These are phyloP conservation scores for Eragrostis nindensis DNA, from an alignment of 176 grass and related monocot species.

Conservation along the genomic window DNA sequence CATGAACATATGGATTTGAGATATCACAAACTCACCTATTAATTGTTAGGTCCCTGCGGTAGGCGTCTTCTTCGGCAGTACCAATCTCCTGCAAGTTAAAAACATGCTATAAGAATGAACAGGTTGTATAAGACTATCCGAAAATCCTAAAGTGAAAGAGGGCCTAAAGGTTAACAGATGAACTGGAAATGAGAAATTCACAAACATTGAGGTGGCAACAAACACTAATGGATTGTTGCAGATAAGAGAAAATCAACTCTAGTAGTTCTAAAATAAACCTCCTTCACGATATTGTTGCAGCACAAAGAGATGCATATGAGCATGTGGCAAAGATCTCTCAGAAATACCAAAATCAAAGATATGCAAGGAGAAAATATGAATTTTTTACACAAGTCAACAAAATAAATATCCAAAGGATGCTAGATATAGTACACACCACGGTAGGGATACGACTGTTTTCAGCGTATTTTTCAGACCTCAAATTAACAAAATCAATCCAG, in stretches of 20 bases:
- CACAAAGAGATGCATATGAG: background rate
- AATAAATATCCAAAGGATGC: constrained; percentile 18
- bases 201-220: constrained; percentile 28
- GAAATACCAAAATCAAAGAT: background rate
- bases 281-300: background rate
- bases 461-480: constrained; percentile 92
- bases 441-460: constrained; percentile 95
- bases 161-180: constrained; percentile 1
- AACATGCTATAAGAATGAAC: constrained; percentile 11
- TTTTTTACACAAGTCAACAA: background rate
- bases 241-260: background rate
- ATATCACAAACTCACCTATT: constrained; percentile 67
- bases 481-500: constrained; percentile 99
- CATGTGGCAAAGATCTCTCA: background rate
- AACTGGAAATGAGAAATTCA: constrained; percentile 27
- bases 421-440: constrained; percentile 64
- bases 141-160: background rate
- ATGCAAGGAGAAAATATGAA: constrained; percentile 26
- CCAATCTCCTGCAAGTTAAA: constrained; percentile 74
- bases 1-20: constrained; percentile 2
- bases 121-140: constrained; percentile 7
- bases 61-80: constrained; percentile 90
- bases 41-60: constrained; percentile 89
- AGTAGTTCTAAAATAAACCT: constrained; percentile 6
- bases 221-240: constrained; percentile 1